Evolutionary conservation across 2,329 filamentous ascomycete species (phyloP).

Genomic region (Calonectria leucothoes): DNA sequence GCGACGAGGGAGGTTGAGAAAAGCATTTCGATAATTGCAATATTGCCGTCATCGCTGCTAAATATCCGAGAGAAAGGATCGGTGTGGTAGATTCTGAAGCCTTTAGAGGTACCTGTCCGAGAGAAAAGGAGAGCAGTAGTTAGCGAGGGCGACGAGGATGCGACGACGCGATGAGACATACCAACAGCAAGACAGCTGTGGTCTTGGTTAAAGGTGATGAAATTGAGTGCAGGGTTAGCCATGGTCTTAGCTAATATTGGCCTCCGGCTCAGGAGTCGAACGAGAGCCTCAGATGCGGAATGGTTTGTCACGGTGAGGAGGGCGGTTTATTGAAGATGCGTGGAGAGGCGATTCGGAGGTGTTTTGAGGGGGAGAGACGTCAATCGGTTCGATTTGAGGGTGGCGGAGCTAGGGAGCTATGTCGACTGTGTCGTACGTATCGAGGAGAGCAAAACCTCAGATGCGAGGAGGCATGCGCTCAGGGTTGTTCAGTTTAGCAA

Average conservation of each 20-base stretch:
- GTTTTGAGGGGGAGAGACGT: neutral
- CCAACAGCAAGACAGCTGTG: constrained; percentile 96
- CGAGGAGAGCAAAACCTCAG: constrained; percentile 23
- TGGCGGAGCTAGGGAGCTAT: neutral
- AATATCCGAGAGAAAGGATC: constrained; percentile 97
- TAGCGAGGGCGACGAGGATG: constrained; percentile 21
- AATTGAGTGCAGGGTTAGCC: constrained; percentile 85
- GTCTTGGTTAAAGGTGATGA: constrained; percentile 99
- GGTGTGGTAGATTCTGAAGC: constrained; percentile 96
- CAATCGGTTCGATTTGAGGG: constrained; percentile 4
- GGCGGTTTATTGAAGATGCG: neutral
- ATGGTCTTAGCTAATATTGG: constrained; percentile 58
- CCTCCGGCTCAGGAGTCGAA: no score
- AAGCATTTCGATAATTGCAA: constrained; percentile 97
- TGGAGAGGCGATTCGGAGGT: neutral
- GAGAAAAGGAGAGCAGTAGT: constrained; percentile 1
- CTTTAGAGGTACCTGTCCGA: constrained; percentile 82
- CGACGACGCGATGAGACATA: constrained; percentile 56
- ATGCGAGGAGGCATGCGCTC: constrained; percentile 23
- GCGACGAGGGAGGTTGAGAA: constrained; percentile 98
- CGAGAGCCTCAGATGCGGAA: neutral
- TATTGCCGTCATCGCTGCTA: constrained; percentile 93
- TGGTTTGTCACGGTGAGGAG: neutral
- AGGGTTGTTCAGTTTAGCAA: constrained; percentile 16
- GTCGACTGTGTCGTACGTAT: neutral